These are phyloP conservation scores for Stemphylium vesicarium DNA, from an alignment of 2,329 filamentous ascomycete species.

Conservation along the genomic window DNA sequence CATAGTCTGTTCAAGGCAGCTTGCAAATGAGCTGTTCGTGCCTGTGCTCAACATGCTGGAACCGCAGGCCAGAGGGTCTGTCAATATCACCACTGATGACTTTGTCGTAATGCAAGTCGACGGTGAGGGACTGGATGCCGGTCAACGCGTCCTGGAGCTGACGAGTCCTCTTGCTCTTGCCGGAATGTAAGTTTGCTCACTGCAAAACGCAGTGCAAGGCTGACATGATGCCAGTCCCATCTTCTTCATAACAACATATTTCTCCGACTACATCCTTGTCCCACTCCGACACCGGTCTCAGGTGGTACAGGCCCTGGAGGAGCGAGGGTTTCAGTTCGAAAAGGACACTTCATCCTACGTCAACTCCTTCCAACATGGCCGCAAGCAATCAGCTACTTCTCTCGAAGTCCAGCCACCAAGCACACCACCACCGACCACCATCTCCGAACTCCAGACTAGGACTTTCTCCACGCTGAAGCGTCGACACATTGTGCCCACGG, in stretches of 20 bases:
- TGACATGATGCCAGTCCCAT: conserved; percentile 67
- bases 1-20: conserved; percentile 80
- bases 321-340: conserved; percentile 83
- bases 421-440: conserved; percentile 77
- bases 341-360: conserved; percentile 67
- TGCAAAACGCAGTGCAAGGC: not conserved
- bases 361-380: conserved; percentile 58
- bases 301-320: conserved; percentile 77
- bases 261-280: conserved; percentile 94
- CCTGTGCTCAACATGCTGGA: conserved; percentile 72
- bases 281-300: conserved; percentile 74
- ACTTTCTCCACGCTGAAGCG: conserved; percentile 86
- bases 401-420: conserved; percentile 60
- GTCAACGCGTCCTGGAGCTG: conserved; percentile 87
- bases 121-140: conserved; percentile 87
- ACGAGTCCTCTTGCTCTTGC: conserved; percentile 90
- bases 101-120: conserved; percentile 91
- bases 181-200: conserved; percentile 67
- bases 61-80: conserved; percentile 48
- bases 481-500: conserved; percentile 74
- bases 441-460: conserved; percentile 78
- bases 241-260: conserved; percentile 99
- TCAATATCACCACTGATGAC: conserved; percentile 80
- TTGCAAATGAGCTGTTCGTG: conserved; percentile 76
- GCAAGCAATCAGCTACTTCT: conserved; percentile 55